These are phyloP conservation scores for Chrysanthemum seticuspe DNA, from an alignment of 129 eudicot species.

Conservation along the genomic window DNA sequence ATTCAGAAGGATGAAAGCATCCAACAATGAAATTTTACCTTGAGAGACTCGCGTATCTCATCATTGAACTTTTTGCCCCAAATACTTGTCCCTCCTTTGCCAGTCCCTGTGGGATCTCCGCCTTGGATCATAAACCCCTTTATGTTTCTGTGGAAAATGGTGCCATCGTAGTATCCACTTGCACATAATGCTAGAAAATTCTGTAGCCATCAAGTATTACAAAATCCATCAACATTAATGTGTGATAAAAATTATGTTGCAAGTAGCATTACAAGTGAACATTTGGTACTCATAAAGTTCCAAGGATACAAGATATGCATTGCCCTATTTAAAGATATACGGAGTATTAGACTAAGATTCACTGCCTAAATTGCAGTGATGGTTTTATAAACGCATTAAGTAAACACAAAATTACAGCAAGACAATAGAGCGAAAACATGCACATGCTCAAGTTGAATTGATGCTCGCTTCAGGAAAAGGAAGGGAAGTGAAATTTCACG, in stretches of 20 bases:
- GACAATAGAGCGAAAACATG: background rate
- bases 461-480: background rate
- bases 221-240: constrained; percentile 4
- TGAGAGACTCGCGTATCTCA: constrained; percentile 92
- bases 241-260: background rate
- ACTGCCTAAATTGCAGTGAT: background rate
- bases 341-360: background rate
- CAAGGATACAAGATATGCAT: background rate
- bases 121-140: constrained; percentile 99
- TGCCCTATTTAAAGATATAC: background rate
- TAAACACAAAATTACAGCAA: too few relatives aligned
- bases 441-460: background rate
- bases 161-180: constrained; percentile 93
- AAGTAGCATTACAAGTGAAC: background rate
- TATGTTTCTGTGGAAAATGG: constrained; percentile 95
- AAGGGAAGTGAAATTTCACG: too few relatives aligned
- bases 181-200: constrained; percentile 94
- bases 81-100: constrained; percentile 97
- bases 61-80: constrained; percentile 96
- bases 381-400: background rate
- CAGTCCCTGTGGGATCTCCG: constrained; percentile 97
- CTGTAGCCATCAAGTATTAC: constrained; percentile 38
- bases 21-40: constrained; percentile 48
- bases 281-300: background rate
- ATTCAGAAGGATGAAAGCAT: background rate